A percentile compares a stretch with the other conserved stretches of the same genome.
These are phyloP conservation scores for Calonectria naviculata DNA, from an alignment of 2,329 filamentous ascomycete genomes.

Conservation along the genomic window DNA sequence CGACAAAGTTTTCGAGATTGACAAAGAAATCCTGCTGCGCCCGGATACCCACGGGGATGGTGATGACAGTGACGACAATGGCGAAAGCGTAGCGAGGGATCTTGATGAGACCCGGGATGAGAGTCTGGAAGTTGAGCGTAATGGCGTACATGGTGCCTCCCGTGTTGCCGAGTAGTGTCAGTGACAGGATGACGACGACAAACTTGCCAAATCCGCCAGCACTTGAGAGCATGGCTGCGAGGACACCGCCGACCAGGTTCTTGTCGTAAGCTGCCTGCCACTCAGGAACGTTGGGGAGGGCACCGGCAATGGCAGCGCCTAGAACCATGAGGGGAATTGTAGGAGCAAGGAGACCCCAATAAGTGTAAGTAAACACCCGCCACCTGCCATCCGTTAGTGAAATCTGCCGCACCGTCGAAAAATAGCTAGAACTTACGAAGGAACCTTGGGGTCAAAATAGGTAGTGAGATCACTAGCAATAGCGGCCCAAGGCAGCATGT, in stretches of 20 bases:
- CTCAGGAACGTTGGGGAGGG: constrained; percentile 61
- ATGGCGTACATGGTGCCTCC: constrained; percentile 71
- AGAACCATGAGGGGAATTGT: constrained; percentile 71
- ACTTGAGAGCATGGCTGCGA: constrained; percentile 68
- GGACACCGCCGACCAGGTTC: constrained; percentile 67
- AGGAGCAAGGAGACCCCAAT: constrained; percentile 64
- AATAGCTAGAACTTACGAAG: constrained; percentile 50
- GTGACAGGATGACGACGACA: constrained; percentile 66
- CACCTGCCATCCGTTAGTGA: constrained; percentile 38
- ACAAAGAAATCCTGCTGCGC: constrained; percentile 68
- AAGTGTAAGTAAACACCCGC: constrained; percentile 66
- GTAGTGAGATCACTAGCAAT: constrained; percentile 71
- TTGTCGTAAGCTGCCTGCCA: constrained; percentile 66
- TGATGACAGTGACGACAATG: constrained; percentile 66
- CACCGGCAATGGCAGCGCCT: constrained; percentile 72
- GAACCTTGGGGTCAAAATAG: constrained; percentile 67
- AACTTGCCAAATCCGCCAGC: constrained; percentile 72
- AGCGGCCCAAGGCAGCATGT: constrained; percentile 71
- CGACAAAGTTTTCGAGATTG: constrained; percentile 67
- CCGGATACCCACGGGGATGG: constrained; percentile 68
- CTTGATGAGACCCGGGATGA: constrained; percentile 65
- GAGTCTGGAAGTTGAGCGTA: constrained; percentile 72
- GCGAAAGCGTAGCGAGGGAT: constrained; percentile 69
- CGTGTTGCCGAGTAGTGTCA: constrained; percentile 69
- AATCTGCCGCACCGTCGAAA: neutral